Percentiles rank a stretch among this genome's conserved stretches.
phyloP scores from a whole-genome alignment of 345 rosid species.

The Salix koriyanagi region DNA sequence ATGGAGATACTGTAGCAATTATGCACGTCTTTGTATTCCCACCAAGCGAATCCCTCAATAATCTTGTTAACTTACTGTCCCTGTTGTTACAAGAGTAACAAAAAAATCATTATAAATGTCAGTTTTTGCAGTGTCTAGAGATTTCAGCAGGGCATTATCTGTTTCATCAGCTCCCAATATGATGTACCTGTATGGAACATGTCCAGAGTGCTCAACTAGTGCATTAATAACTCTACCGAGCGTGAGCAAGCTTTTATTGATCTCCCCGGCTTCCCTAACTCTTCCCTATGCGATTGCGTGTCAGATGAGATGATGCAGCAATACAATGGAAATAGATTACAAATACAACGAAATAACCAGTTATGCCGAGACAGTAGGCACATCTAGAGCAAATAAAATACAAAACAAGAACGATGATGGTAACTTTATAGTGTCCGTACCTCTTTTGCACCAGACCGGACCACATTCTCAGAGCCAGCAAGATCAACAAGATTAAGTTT shows the following conservation, averaged over 20 bases:
- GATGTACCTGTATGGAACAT: conserved; percentile 86
- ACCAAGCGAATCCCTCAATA: conserved; percentile 95
- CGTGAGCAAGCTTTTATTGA: conserved; percentile 95
- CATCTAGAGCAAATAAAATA: neutral
- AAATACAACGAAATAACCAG: too few relatives aligned
- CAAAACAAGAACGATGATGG: neutral
- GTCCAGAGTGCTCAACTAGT: conserved; percentile 97
- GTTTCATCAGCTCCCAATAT: too few relatives aligned
- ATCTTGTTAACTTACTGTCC: conserved; percentile 93
- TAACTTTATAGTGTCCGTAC: conserved; percentile 29
- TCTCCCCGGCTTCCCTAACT: conserved; percentile 99
- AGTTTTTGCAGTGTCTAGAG: too few relatives aligned
- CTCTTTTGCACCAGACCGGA: conserved; percentile 97
- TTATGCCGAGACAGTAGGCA: too few relatives aligned
- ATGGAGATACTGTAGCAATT: conserved; percentile 91
- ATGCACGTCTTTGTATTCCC: conserved; percentile 98
- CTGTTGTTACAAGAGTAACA: conserved; percentile 36
- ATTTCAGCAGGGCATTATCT: too few relatives aligned
- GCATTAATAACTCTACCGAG: conserved; percentile 95
- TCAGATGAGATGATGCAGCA: neutral
- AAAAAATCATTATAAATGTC: neutral
- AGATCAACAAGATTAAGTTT: conserved; percentile 16
- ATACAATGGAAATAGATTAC: conserved; percentile 10
- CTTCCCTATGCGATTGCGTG: conserved; percentile 54
- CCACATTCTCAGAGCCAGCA: conserved; percentile 61